These are phyloP conservation scores for Solanum peruvianum DNA, from an alignment of 257 asterid species.

Conservation along the genomic window DNA sequence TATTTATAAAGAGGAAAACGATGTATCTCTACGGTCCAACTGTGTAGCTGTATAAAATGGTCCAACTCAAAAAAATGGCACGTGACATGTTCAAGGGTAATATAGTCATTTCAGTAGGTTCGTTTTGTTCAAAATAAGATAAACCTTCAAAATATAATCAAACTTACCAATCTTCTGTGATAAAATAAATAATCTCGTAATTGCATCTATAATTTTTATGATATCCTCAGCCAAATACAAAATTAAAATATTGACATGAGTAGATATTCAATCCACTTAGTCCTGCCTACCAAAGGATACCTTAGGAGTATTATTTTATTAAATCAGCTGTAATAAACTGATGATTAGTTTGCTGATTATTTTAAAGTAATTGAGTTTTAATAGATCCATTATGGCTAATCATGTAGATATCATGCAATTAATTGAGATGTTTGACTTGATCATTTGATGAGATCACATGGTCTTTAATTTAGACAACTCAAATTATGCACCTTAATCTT, in stretches of 20 bases:
- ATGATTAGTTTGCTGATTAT: not conserved
- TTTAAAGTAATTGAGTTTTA: not conserved
- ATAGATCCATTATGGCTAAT: not conserved
- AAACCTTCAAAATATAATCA: not conserved
- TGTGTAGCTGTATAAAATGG: not conserved
- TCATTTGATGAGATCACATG: not conserved
- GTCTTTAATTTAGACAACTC: not conserved
- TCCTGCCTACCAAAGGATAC: no score
- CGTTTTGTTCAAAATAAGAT: not conserved
- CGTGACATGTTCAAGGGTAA: slow-evolving; percentile 2
- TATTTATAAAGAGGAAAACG: slow-evolving; percentile 9
- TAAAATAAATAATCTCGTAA: no score
- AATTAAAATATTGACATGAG: not conserved
- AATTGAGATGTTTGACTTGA: not conserved
- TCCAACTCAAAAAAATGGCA: slow-evolving; percentile 3
- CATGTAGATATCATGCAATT: slow-evolving; percentile 1
- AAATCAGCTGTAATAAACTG: not conserved
- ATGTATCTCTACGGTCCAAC: not conserved
- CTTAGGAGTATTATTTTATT: not conserved
- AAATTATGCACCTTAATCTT: not conserved
- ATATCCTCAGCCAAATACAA: not conserved
- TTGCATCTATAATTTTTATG: not conserved
- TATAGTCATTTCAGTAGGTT: not conserved
- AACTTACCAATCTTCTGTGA: not conserved
- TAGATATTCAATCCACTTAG: not conserved